phyloP scores from a whole-genome alignment of 2,329 filamentous ascomycete genomes.

The Nemania abortiva region DNA sequence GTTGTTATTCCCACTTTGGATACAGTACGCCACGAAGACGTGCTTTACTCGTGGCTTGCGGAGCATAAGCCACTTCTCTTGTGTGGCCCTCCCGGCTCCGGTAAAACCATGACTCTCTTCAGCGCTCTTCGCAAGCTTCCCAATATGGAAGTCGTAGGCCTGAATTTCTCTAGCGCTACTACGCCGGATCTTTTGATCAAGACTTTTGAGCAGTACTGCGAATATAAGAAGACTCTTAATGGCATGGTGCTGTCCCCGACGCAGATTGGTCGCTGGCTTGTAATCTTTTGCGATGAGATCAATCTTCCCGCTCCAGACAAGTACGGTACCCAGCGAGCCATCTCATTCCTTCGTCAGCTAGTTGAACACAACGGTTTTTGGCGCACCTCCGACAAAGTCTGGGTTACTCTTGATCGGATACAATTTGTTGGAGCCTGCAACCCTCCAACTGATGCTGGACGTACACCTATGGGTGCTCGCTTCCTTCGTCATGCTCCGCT shows the following conservation, averaged over 20 bases:
- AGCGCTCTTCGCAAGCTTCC: slow-evolving; percentile 95
- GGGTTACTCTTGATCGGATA: slow-evolving; percentile 97
- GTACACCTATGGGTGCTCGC: slow-evolving; percentile 90
- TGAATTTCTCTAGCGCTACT: slow-evolving; percentile 99
- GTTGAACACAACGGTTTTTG: slow-evolving; percentile 99
- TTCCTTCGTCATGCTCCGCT: slow-evolving; percentile 98
- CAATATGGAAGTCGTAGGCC: slow-evolving; percentile 98
- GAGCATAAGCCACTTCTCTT: slow-evolving; percentile 97
- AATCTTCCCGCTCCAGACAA: slow-evolving; percentile 98
- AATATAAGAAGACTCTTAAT: slow-evolving; percentile 98
- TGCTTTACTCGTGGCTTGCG: slow-evolving; percentile 99
- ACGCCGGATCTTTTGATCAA: slow-evolving; percentile 98
- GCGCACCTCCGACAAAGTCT: slow-evolving; percentile 96
- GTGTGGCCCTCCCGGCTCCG: slow-evolving; percentile 96
- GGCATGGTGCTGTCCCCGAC: slow-evolving; percentile 95
- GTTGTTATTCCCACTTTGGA: slow-evolving; percentile 98
- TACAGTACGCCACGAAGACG: slow-evolving; percentile 96
- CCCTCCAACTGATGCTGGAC: slow-evolving; percentile 95
- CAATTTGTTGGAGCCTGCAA: slow-evolving; percentile 99
- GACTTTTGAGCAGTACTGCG: slow-evolving; percentile 99
- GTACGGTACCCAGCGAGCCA: slow-evolving; percentile 96
- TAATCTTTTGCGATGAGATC: slow-evolving; percentile 99
- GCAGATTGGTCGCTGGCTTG: slow-evolving; percentile 96
- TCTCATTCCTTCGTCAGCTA: slow-evolving; percentile 95
- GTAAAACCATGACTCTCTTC: slow-evolving; percentile 99